Evolutionary conservation across 352 stramenopile genomes (phyloP).

Genomic region (Achlya hypogyna): DNA sequence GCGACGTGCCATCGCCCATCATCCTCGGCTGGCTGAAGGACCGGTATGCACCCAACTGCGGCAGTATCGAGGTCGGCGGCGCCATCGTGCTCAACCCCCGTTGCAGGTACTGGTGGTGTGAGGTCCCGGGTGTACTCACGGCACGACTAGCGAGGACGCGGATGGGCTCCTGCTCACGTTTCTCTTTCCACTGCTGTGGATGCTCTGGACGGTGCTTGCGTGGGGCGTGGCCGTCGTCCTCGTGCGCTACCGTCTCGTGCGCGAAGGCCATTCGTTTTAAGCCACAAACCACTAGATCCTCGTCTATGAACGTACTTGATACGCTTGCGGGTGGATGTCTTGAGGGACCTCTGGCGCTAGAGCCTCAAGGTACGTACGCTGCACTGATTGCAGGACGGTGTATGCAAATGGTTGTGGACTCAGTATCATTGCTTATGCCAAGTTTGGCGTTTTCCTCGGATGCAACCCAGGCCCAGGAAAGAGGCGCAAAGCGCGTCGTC

Average conservation of each 20-base stretch:
- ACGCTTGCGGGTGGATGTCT: too few relatives aligned
- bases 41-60: constrained; percentile 79
- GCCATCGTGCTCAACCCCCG: constrained; percentile 52
- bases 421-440: too few relatives aligned
- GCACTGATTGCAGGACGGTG: too few relatives aligned
- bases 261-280: constrained; percentile 3
- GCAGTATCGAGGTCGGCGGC: constrained; percentile 55
- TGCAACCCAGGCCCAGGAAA: too few relatives aligned
- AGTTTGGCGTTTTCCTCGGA: too few relatives aligned
- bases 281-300: too few relatives aligned
- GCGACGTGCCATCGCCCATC: constrained; percentile 92
- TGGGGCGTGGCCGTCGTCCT: constrained; percentile 27
- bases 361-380: too few relatives aligned
- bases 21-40: constrained; percentile 91
- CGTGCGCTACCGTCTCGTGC: constrained; percentile 8
- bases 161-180: constrained; percentile 61
- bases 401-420: too few relatives aligned
- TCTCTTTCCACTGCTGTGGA: constrained; percentile 66
- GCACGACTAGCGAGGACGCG: constrained; percentile 30
- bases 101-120: constrained; percentile 23
- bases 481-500: too few relatives aligned
- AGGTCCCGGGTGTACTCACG: not conserved
- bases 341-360: too few relatives aligned
- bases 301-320: too few relatives aligned
- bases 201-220: constrained; percentile 57